phyloP scores from a whole-genome alignment of 1,284 basidiomycete species.

The Apiotrichum mycotoxinovorans region DNA sequence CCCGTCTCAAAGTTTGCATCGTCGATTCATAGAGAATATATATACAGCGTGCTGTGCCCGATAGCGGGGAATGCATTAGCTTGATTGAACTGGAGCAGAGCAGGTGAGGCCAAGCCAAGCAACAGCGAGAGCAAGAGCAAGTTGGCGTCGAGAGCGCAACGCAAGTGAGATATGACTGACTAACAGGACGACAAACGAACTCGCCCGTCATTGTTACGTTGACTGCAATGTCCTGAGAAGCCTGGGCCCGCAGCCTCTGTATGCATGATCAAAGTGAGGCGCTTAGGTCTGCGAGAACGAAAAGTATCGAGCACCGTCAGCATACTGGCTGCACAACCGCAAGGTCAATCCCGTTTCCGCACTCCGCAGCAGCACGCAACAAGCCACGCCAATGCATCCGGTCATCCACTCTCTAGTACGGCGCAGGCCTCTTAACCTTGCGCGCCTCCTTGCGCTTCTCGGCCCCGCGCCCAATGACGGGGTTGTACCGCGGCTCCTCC shows the following conservation, averaged over 20 bases:
- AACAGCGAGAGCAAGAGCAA: neutral
- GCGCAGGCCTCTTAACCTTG: slow-evolving; percentile 16
- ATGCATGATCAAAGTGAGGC: too few species aligned
- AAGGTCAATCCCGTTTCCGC: too few species aligned
- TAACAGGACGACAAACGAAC: too few species aligned
- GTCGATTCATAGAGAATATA: slow-evolving; percentile 6
- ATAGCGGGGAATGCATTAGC: slow-evolving; percentile 2
- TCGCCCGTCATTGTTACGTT: too few species aligned
- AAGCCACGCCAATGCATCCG: neutral
- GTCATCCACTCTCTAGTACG: slow-evolving; percentile 12
- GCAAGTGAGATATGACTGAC: too few species aligned
- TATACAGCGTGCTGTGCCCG: slow-evolving; percentile 2
- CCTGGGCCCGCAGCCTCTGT: too few species aligned
- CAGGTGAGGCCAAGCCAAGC: neutral
- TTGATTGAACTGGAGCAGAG: neutral
- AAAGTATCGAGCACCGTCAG: too few species aligned
- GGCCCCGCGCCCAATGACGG: slow-evolving; percentile 3
- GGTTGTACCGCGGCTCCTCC: slow-evolving; percentile 4
- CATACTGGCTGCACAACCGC: too few species aligned
- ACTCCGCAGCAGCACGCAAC: neutral
- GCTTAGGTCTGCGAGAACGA: too few species aligned
- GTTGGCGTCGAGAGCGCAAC: neutral
- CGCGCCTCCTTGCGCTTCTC: slow-evolving; percentile 1
- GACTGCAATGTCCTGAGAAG: too few species aligned
- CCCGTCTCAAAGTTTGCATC: neutral